These are phyloP conservation scores for Juglanconis sp. DNA, from an alignment of 2,329 filamentous ascomycete genomes.

Conservation along the genomic window DNA sequence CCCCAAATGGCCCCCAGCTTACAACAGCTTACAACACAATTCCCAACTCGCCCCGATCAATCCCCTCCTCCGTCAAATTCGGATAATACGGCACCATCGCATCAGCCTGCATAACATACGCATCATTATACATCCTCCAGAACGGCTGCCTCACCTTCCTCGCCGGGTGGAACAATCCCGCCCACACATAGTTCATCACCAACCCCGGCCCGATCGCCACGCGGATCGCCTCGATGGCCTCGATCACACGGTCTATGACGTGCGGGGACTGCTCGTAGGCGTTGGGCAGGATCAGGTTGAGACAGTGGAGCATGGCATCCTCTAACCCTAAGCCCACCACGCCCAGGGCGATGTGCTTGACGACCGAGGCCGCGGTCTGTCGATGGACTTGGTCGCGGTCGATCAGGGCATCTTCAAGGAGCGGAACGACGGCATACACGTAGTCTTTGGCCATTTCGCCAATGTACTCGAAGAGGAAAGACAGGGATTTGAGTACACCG, in stretches of 20 bases:
- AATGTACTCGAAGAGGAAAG: conserved; percentile 98
- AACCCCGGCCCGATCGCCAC: conserved; percentile 89
- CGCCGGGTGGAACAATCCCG: conserved; percentile 93
- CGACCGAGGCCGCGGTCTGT: conserved; percentile 91
- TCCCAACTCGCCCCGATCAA: conserved; percentile 75
- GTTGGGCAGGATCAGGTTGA: conserved; percentile 95
- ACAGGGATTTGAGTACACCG: conserved; percentile 93
- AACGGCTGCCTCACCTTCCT: conserved; percentile 92
- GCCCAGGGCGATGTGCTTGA: conserved; percentile 95
- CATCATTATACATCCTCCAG: conserved; percentile 95
- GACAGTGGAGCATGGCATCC: conserved; percentile 95
- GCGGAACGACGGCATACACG: conserved; percentile 93
- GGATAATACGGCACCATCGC: conserved; percentile 97
- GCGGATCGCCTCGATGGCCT: conserved; percentile 93
- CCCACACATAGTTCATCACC: conserved; percentile 98
- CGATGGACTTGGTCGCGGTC: conserved; percentile 97
- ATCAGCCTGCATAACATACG: conserved; percentile 90
- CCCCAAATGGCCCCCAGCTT: background rate
- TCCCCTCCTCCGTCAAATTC: conserved; percentile 73
- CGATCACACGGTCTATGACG: conserved; percentile 96
- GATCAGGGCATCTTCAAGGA: conserved; percentile 94
- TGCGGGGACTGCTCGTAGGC: conserved; percentile 97
- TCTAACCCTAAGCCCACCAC: conserved; percentile 98
- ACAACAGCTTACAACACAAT: conserved; percentile 65
- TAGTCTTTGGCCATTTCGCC: conserved; percentile 99